Evolutionary conservation across 2,329 filamentous ascomycete species (phyloP), one percentile per base, ranked within the genome.

Genomic region (Cylindrodendrum hubeiense): DNA sequence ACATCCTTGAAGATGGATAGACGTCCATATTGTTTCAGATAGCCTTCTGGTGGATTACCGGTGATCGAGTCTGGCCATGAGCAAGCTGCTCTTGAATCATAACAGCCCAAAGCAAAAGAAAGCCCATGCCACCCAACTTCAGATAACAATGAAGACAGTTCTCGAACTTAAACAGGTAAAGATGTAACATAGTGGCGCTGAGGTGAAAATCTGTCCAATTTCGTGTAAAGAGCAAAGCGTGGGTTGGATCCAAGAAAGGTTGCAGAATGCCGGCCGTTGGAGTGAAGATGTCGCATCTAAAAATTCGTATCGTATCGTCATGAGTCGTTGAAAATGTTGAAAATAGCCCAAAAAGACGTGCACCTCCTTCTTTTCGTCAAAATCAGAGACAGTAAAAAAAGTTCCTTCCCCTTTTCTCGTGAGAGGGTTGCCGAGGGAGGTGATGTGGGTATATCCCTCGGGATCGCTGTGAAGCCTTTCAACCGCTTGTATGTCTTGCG

Each of bases 401-500:
- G 24, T 30, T 68, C 63, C 55, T 54, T 59, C 57, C 62, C 46
- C 50, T 43, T 58, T 61, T 70, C 71, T 72, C 72, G 61, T 64
- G 71, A 69, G 72, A 74, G 71, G 61, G 66, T 71, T 72, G 68
- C 68, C 69, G 62, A 70, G 68, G 67, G 66, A 71, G 66, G 57
- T 59, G 61, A 57, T 69, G 60, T 67, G 72, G 72, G 70, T 74
- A 76, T 77, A 73, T 77, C 73, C 75, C 60, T 71, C 67, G 69
- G 72, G 73, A 77, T 67, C 73, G 78, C 77, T 74, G 78, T 72
- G 78, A 79, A 80, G 79, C 77, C 69, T 79, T 79, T 77, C 77
- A 77, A 79, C 73, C 77, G 71, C 74, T 66, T 78, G 65, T 78
- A 77, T 76, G 67, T 70, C 67, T 69, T 74, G 70, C 64, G 62